Evolutionary conservation across 2,329 filamentous ascomycete genomes (phyloP), one percentile per base, ranked within the genome.

Genomic region (Stemphylium beticola): DNA sequence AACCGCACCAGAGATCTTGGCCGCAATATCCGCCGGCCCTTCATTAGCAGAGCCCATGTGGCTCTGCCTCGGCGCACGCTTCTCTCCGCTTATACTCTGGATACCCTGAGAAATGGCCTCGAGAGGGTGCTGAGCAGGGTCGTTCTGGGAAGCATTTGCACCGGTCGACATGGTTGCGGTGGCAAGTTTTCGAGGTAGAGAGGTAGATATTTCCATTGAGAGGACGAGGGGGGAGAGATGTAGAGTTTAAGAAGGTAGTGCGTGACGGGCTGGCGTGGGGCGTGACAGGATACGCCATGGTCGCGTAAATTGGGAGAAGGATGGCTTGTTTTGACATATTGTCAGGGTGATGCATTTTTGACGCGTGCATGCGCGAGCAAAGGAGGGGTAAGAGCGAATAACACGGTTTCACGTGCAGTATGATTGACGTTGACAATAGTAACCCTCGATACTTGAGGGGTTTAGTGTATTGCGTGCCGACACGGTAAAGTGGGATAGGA

Each of bases 21-120:
- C 78, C 38, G 79, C 79, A 34, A 83, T 81, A 56, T 80, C 78
- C 17, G 79, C 80, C 9, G 82, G 81, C 0, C 82, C 82, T 51
- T 83, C 80, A 53, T 84, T 83, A 42, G 79, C 74, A 10, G 60
- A 61, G 4, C 52, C 62, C 74, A 80, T 78, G 53, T 81, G 77
- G 49, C 65, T 72, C 39, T 72, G 57, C 15, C 75, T 72, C 9
- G 73, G 68, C 11, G 68, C 69, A 11, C 78, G 72, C 29, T 70
- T 70, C 52, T 81, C 79, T 6, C 71, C 74, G 17, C 53, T 67
- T 2, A 70, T 68, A 20, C 70, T 72, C n/a, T 75, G 74, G 20
- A 80, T 76, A n/a, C 74, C 77, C 57, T 72, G 67, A 14, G 73
- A 72, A 9, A 74, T 75, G 5, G 78, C 78, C 57, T 75, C 66